Percentiles rank a stretch among this genome's conserved stretches.
Evolutionary conservation across 768 basidiomycete genomes (phyloP).

Genomic region (Suillus placidus): DNA sequence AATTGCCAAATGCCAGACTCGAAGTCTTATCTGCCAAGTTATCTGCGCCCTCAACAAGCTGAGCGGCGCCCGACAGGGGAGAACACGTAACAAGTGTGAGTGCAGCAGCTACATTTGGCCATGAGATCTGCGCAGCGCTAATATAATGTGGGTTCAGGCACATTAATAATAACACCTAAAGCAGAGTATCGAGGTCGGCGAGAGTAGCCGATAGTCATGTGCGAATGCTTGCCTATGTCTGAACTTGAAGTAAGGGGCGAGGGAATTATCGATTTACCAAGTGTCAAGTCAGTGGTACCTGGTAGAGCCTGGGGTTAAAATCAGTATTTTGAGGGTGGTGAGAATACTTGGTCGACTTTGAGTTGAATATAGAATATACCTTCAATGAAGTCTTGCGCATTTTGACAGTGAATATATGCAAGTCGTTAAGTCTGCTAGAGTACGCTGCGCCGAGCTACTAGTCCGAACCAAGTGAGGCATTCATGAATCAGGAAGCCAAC

Average conservation of each 20-base stretch:
- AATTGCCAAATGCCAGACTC: background rate
- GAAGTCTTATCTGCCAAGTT: background rate
- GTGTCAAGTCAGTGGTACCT: too few species aligned
- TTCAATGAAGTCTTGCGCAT: background rate
- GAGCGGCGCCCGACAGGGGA: background rate
- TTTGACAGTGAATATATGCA: background rate
- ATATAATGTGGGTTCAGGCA: background rate
- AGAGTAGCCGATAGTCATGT: too few species aligned
- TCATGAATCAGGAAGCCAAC: background rate
- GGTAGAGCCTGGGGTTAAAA: too few species aligned
- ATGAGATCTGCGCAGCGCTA: background rate
- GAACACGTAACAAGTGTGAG: background rate
- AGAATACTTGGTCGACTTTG: background rate
- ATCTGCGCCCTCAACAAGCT: background rate
- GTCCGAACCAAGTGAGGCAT: background rate
- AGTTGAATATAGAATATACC: background rate
- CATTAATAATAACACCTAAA: background rate
- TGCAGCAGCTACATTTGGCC: background rate
- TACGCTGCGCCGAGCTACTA: background rate
- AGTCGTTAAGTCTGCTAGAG: background rate
- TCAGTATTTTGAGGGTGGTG: background rate
- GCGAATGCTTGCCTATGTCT: too few species aligned
- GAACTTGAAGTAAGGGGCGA: background rate
- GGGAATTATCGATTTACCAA: too few species aligned
- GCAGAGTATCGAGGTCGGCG: too few species aligned